Percentiles rank a stretch among this genome's conserved stretches.
phyloP scores from a whole-genome alignment of 129 eudicot species.

The Sambucus nigra region DNA sequence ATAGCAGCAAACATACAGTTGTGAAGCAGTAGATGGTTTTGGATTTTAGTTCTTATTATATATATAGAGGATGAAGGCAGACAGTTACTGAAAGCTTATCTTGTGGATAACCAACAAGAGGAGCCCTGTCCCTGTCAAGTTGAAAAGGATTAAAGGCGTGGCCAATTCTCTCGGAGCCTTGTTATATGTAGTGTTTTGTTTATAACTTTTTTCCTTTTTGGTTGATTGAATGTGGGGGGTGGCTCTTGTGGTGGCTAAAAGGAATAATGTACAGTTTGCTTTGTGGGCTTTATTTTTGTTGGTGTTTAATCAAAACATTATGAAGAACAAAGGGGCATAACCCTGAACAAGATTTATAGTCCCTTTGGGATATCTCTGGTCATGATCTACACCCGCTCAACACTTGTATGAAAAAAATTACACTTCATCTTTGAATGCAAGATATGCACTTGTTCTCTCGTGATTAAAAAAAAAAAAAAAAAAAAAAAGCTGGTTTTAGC shows the following conservation, averaged over 20 bases:
- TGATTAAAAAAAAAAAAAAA: too few species aligned
- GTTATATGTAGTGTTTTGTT: slow-evolving; percentile 14
- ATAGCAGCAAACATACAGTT: slow-evolving; percentile 41
- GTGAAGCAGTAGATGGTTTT: slow-evolving; percentile 18
- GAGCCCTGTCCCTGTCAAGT: slow-evolving; percentile 5
- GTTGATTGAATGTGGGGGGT: slow-evolving; percentile 7
- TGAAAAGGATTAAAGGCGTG: not conserved
- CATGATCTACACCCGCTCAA: too few species aligned
- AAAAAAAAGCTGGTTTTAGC: too few species aligned
- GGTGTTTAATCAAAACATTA: too few species aligned
- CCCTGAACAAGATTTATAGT: not conserved
- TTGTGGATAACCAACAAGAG: slow-evolving; percentile 11
- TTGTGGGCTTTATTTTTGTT: slow-evolving; percentile 1
- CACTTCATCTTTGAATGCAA: not conserved
- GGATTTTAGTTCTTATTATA: not conserved
- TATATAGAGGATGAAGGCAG: not conserved
- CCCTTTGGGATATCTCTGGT: not conserved
- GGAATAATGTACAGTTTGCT: slow-evolving; percentile 30
- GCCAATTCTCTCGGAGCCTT: slow-evolving; percentile 12
- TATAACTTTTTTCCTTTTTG: slow-evolving; percentile 7
- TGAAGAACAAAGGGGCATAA: not conserved
- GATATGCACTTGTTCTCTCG: not conserved
- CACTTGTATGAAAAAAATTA: too few species aligned
- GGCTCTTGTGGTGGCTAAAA: slow-evolving; percentile 7
- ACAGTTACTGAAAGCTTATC: not conserved